phyloP scores from a whole-genome alignment of 768 basidiomycete genomes.

The Leccinum subtestaceum region DNA sequence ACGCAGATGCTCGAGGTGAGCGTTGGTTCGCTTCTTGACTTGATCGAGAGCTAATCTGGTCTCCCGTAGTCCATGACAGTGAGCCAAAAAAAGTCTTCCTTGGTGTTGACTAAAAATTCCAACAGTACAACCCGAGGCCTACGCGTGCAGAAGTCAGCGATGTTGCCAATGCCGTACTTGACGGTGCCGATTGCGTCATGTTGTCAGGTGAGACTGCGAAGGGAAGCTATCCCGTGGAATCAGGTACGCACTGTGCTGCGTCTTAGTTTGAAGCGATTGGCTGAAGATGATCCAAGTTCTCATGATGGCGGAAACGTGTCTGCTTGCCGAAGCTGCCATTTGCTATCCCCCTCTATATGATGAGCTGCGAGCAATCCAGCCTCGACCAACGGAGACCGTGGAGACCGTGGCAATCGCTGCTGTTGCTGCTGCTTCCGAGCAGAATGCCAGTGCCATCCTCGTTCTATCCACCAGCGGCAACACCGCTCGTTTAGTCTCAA shows the following conservation, averaged over 20 bases:
- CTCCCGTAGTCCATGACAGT: constrained; percentile 87
- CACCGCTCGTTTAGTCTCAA: constrained; percentile 93
- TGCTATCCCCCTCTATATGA: constrained; percentile 95
- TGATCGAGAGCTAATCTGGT: constrained; percentile 11
- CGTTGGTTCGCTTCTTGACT: not conserved
- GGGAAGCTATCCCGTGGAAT: constrained; percentile 93
- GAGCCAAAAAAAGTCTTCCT: constrained; percentile 20
- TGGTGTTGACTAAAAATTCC: constrained; percentile 9
- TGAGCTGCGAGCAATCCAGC: constrained; percentile 74
- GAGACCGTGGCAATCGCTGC: constrained; percentile 97
- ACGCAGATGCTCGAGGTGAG: constrained; percentile 98
- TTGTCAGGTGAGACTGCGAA: constrained; percentile 99
- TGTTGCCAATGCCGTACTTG: constrained; percentile 98
- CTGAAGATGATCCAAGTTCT: constrained; percentile 53
- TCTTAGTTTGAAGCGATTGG: not conserved
- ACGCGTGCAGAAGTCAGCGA: constrained; percentile 99
- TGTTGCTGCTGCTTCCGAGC: constrained; percentile 93
- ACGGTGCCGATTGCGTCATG: constrained; percentile 99
- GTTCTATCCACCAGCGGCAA: constrained; percentile 97
- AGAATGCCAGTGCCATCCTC: constrained; percentile 90
- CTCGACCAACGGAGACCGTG: constrained; percentile 87
- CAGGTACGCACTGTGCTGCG: constrained; percentile 51
- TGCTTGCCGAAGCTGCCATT: constrained; percentile 93
- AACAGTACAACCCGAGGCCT: constrained; percentile 93
- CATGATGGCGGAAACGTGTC: constrained; percentile 99